phyloP scores from a whole-genome alignment of 148 eudicot genomes.

The Salicornia ramosissima region DNA sequence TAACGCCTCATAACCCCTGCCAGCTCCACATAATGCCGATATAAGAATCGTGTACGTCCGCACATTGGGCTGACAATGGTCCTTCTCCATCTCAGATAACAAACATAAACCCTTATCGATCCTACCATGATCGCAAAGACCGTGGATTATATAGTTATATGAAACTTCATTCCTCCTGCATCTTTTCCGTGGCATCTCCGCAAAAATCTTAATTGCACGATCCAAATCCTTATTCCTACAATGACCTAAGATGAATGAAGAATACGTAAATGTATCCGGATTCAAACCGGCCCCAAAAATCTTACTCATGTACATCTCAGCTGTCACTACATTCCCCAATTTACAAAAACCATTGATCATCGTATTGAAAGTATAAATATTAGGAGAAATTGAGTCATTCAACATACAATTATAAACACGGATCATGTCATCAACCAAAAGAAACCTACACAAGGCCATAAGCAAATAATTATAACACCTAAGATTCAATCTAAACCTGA shows the following conservation, averaged over 20 bases:
- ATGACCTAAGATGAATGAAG: conserved; percentile 69
- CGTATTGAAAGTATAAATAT: conserved; percentile 66
- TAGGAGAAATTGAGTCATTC: conserved; percentile 46
- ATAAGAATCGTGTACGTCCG: conserved; percentile 69
- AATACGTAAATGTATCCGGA: conserved; percentile 71
- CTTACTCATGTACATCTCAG: conserved; percentile 51
- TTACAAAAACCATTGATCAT: conserved; percentile 77
- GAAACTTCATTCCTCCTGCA: conserved; percentile 79
- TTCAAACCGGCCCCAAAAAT: conserved; percentile 56
- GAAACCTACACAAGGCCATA: conserved; percentile 59
- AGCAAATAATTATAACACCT: conserved; percentile 56
- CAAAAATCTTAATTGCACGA: conserved; percentile 52
- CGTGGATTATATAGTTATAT: conserved; percentile 74
- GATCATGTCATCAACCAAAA: conserved; percentile 64
- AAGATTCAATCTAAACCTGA: conserved; percentile 45
- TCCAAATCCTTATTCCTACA: conserved; percentile 70
- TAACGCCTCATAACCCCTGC: conserved; percentile 49
- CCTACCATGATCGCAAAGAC: conserved; percentile 60
- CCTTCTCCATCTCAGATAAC: conserved; percentile 57
- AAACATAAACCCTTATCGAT: conserved; percentile 58
- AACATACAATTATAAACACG: conserved; percentile 49
- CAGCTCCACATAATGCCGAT: conserved; percentile 49
- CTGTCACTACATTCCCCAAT: conserved; percentile 56
- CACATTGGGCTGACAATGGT: conserved; percentile 61
- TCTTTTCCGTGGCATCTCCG: conserved; percentile 48